Evolutionary conservation across 2,329 filamentous ascomycete species (phyloP).

Genomic region (Botryosphaeria dothidea): DNA sequence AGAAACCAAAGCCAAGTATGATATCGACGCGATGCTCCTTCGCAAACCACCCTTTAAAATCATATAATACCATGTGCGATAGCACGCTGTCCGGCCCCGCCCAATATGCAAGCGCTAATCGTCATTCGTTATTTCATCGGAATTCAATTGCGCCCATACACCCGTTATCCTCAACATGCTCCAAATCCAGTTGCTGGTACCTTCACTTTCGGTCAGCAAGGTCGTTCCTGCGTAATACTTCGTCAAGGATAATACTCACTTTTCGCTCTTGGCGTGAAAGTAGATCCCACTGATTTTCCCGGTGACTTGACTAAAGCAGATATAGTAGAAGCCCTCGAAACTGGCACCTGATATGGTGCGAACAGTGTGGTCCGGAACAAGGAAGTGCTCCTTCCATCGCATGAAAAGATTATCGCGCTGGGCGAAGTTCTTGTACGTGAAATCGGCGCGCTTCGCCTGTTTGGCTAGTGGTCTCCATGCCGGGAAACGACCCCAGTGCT

Average conservation of each 20-base stretch:
- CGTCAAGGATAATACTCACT: slow-evolving; percentile 59
- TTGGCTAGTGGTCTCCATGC: slow-evolving; percentile 77
- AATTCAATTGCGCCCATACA: slow-evolving; percentile 89
- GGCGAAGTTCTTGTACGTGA: slow-evolving; percentile 66
- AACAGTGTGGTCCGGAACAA: slow-evolving; percentile 92
- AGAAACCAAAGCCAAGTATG: slow-evolving; percentile 19
- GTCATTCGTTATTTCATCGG: slow-evolving; percentile 55
- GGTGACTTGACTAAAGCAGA: slow-evolving; percentile 92
- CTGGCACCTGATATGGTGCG: slow-evolving; percentile 90
- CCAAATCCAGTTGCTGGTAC: slow-evolving; percentile 89
- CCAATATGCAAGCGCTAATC: slow-evolving; percentile 21
- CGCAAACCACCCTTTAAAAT: slow-evolving; percentile 6
- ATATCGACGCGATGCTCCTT: slow-evolving; percentile 16
- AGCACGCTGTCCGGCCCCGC: slow-evolving; percentile 3
- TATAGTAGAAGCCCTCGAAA: slow-evolving; percentile 99
- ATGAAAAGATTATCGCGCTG: slow-evolving; percentile 93
- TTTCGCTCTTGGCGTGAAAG: slow-evolving; percentile 97
- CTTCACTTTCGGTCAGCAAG: slow-evolving; percentile 46
- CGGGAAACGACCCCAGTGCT: slow-evolving; percentile 89
- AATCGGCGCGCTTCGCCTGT: slow-evolving; percentile 60
- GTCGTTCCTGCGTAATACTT: not conserved
- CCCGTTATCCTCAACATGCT: slow-evolving; percentile 81
- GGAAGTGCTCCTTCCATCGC: slow-evolving; percentile 98
- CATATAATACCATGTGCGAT: not conserved
- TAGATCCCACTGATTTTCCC: slow-evolving; percentile 92